Evolutionary conservation across 306 rosid species (phyloP).

Genomic region (Pyrus pyrifolia): DNA sequence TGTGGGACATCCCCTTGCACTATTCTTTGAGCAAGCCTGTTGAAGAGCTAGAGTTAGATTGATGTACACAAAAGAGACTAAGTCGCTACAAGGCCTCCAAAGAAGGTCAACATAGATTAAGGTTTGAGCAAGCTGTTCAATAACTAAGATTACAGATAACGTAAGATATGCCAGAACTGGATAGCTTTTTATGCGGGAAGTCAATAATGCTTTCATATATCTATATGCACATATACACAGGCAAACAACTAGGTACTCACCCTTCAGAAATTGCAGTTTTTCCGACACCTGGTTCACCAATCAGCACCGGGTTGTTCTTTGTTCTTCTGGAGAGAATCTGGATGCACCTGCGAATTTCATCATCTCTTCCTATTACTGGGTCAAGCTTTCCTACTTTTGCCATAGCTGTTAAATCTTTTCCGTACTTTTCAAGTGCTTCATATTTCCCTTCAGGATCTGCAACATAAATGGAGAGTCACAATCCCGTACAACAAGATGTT

Average conservation of each 20-base stretch:
- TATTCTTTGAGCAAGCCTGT: conserved; percentile 98
- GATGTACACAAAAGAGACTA: background rate
- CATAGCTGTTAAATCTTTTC: conserved; percentile 96
- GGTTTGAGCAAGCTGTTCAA: background rate
- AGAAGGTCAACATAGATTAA: conserved; percentile 1
- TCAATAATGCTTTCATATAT: background rate
- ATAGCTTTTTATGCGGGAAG: background rate
- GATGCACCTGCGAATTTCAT: conserved; percentile 97
- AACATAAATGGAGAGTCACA: background rate
- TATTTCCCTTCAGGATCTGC: conserved; percentile 98
- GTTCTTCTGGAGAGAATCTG: conserved; percentile 99
- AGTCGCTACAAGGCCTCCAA: background rate
- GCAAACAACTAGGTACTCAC: conserved; percentile 34
- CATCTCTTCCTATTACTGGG: conserved; percentile 99
- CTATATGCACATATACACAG: background rate
- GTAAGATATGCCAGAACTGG: background rate
- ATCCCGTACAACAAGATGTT: background rate
- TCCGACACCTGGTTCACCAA: conserved; percentile 99
- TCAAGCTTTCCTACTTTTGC: conserved; percentile 94
- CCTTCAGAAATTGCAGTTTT: conserved; percentile 99
- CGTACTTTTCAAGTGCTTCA: conserved; percentile 90
- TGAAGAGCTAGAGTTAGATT: conserved; percentile 12
- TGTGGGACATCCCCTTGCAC: conserved; percentile 98
- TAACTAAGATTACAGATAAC: background rate
- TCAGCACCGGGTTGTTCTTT: conserved; percentile 93